phyloP scores from a whole-genome alignment of 495 filamentous ascomycete species.

The Penicillium dipodomyicola region DNA sequence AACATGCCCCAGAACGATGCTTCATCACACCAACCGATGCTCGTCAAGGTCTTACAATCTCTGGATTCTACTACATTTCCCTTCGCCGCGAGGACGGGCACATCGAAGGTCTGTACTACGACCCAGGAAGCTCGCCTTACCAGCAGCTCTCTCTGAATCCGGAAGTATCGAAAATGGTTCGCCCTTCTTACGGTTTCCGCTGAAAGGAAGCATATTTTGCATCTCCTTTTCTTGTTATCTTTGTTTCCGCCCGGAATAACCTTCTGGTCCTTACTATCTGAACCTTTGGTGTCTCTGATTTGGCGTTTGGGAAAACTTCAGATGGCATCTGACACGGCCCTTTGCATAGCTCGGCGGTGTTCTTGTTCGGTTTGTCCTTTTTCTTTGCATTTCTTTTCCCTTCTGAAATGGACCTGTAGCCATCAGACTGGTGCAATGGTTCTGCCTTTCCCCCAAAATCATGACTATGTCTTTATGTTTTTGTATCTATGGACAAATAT shows the following conservation, averaged over 20 bases:
- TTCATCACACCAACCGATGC: slow-evolving; percentile 63
- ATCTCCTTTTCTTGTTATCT: slow-evolving; percentile 4
- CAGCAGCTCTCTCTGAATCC: slow-evolving; percentile 63
- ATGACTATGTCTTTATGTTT: not conserved
- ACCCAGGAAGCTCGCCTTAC: slow-evolving; percentile 68
- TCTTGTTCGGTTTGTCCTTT: slow-evolving; percentile 3
- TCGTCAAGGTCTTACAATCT: slow-evolving; percentile 64
- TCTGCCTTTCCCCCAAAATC: not conserved
- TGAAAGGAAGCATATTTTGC: slow-evolving; percentile 17
- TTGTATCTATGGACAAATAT: not conserved
- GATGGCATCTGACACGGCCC: slow-evolving; percentile 10
- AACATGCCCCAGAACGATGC: slow-evolving; percentile 55
- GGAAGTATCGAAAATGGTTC: slow-evolving; percentile 42
- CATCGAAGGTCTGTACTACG: slow-evolving; percentile 71
- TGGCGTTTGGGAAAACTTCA: slow-evolving; percentile 15
- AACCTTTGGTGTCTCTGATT: not conserved
- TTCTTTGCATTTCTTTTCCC: not conserved
- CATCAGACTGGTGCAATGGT: not conserved
- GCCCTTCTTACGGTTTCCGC: slow-evolving; percentile 43
- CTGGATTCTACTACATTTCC: slow-evolving; percentile 73
- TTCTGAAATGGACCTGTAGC: not conserved
- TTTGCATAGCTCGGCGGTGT: slow-evolving; percentile 30
- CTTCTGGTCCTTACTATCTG: not conserved
- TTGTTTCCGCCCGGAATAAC: slow-evolving; percentile 13
- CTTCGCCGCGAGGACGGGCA: slow-evolving; percentile 58